Evolutionary conservation across 257 asterid species (phyloP).

Genomic region (Plectranthus barbatus): DNA sequence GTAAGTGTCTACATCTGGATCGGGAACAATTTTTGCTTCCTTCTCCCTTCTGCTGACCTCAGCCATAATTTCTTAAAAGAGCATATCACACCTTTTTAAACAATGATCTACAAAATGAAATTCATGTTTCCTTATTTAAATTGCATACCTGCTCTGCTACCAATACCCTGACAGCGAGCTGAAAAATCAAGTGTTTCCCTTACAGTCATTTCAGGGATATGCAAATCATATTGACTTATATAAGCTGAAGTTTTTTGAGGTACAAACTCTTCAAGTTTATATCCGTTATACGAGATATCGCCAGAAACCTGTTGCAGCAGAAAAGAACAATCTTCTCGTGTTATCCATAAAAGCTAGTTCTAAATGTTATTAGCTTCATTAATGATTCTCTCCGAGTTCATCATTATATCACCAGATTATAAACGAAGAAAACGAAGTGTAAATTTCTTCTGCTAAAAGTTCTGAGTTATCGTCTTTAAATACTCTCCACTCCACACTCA

Average conservation of each 20-base stretch:
- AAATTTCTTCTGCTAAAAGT: neutral
- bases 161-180: constrained; percentile 54
- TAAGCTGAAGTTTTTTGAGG: constrained; percentile 73
- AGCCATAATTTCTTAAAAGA: constrained; percentile 37
- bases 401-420: neutral
- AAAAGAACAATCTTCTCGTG: neutral
- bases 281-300: constrained; percentile 54
- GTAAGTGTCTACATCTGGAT: constrained; percentile 59
- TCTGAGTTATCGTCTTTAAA: neutral
- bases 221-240: constrained; percentile 58
- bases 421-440: neutral
- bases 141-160: constrained; percentile 52
- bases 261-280: constrained; percentile 50
- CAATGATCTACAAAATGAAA: neutral
- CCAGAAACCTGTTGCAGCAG: constrained; percentile 42
- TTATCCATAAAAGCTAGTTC: neutral
- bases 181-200: constrained; percentile 63
- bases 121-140: neutral
- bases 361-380: neutral
- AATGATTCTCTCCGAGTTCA: neutral
- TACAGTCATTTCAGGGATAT: constrained; percentile 70
- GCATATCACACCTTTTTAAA: neutral
- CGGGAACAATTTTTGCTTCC: constrained; percentile 62
- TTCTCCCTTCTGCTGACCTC: constrained; percentile 64
- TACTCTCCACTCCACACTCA: neutral